Evolutionary conservation across 2,329 filamentous ascomycete genomes (phyloP), one percentile per base, ranked within the genome.

Genomic region (Fusarium sp.): DNA sequence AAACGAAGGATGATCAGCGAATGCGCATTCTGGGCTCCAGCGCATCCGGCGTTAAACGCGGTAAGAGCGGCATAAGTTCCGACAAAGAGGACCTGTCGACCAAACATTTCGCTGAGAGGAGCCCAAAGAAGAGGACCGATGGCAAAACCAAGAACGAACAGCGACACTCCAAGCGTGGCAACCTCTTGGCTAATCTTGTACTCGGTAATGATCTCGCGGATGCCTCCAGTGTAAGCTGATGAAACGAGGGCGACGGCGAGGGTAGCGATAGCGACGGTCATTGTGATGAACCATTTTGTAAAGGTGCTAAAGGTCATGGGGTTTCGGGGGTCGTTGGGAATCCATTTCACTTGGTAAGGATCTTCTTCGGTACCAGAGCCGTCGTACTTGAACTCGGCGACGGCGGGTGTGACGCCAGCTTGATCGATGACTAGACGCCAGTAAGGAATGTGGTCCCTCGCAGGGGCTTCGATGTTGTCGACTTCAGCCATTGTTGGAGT

Each of bases 1-100:
- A 91, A 86, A 67, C 94, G 89, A 78, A 92, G 93, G 24, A 93
- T 91, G 6, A 96, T 84, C 5, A 96, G 87, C 0, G 93, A 95
- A 16, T 82, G 86, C 24, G 95, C 92, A 75, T 95, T 95, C 74
- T 91, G 86, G 3, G 93, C 86, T 0, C 95, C 88, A 2, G 93
- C 93, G 69, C 92, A 93, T 1, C 93, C 93, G 68, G 95, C 92
- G 70, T 93, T 88, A 81, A 95, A 95, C 37, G 95, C 83, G 13
- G 95, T 89, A 2, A 93, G 93, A 0, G 94, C n/a, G 1, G 91
- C 81, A 91, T 94, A 4, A 86, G 84, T n/a, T 83, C 89, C 75
- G 76, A 84, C 60, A 7, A 61, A 52, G 64, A 96, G 90, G 18
- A 91, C 84, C 50, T 89, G 87, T 43, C 94, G 87, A 37, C 94